Evolutionary conservation across 768 basidiomycete species (phyloP).

Genomic region (Amanita muscaria): DNA sequence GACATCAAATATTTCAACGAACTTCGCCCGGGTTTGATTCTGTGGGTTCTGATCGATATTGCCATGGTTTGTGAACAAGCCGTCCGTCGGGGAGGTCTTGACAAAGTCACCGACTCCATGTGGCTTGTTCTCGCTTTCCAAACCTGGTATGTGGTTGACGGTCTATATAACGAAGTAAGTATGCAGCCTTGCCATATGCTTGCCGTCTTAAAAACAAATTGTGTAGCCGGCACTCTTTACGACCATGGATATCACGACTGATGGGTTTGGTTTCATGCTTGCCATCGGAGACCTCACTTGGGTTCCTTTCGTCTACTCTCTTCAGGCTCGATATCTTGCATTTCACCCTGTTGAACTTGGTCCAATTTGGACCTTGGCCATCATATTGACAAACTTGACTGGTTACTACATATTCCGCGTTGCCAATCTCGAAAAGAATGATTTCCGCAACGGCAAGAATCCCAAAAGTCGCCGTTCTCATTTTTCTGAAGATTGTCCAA

Average conservation of each 20-base stretch:
- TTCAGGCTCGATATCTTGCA: constrained; percentile 94
- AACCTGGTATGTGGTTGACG: constrained; percentile 78
- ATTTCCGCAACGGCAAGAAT: constrained; percentile 89
- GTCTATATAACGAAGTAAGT: constrained; percentile 80
- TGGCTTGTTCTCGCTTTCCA: constrained; percentile 84
- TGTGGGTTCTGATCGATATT: constrained; percentile 87
- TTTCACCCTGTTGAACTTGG: constrained; percentile 80
- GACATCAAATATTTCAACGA: constrained; percentile 72
- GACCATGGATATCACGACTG: constrained; percentile 96
- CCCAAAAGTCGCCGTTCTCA: constrained; percentile 61
- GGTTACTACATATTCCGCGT: constrained; percentile 91
- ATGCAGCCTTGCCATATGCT: not conserved
- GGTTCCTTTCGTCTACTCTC: constrained; percentile 91
- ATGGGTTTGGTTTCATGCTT: constrained; percentile 99
- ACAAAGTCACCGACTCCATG: constrained; percentile 80
- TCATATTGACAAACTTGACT: constrained; percentile 54
- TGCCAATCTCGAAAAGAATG: constrained; percentile 90
- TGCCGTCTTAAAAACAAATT: not conserved
- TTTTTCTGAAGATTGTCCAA: not conserved
- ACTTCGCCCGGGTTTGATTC: constrained; percentile 81
- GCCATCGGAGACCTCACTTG: constrained; percentile 85
- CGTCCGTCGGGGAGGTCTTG: constrained; percentile 60
- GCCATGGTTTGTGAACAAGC: constrained; percentile 90
- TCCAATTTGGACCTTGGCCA: constrained; percentile 39
- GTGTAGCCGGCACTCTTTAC: constrained; percentile 77